Percentiles rank a stretch among this genome's conserved stretches.
These are phyloP conservation scores for Irineochytrium annulatum DNA, from an alignment of 192 early-diverging fungal species.

Conservation along the genomic window DNA sequence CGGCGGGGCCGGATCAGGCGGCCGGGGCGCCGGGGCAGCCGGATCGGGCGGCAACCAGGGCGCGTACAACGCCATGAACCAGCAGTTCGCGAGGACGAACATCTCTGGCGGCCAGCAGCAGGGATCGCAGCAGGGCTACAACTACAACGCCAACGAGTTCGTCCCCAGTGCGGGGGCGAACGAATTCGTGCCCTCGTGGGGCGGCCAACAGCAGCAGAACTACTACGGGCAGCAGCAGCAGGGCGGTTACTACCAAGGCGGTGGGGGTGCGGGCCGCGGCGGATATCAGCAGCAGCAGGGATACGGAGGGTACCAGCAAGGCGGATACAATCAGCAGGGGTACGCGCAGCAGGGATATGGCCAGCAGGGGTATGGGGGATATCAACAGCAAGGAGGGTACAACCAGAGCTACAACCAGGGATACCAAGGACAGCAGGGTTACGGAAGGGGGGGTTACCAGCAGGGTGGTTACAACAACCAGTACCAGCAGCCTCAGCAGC, in stretches of 20 bases:
- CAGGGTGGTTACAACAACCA: constrained; percentile 13
- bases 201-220: neutral
- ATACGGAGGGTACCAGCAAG: constrained; percentile 24
- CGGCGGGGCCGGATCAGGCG: constrained; percentile 13
- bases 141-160: constrained; percentile 40
- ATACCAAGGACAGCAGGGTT: neutral
- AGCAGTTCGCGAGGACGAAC: neutral
- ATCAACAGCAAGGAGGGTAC: constrained; percentile 20
- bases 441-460: constrained; percentile 6
- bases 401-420: constrained; percentile 3
- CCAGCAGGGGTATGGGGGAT: constrained; percentile 14
- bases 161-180: constrained; percentile 46
- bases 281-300: neutral
- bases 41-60: too few species aligned
- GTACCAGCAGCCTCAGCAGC: constrained; percentile 23
- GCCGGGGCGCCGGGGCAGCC: too few species aligned
- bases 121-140: constrained; percentile 10
- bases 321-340: constrained; percentile 18
- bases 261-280: neutral
- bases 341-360: constrained; percentile 25
- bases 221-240: constrained; percentile 20
- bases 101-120: neutral
- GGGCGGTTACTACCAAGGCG: constrained; percentile 18
- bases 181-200: constrained; percentile 69
- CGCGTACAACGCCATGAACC: constrained; percentile 3